Evolutionary conservation across 768 basidiomycete species (phyloP), one percentile per base, ranked within the genome.

Genomic region (Kwoniella dendrophila): DNA sequence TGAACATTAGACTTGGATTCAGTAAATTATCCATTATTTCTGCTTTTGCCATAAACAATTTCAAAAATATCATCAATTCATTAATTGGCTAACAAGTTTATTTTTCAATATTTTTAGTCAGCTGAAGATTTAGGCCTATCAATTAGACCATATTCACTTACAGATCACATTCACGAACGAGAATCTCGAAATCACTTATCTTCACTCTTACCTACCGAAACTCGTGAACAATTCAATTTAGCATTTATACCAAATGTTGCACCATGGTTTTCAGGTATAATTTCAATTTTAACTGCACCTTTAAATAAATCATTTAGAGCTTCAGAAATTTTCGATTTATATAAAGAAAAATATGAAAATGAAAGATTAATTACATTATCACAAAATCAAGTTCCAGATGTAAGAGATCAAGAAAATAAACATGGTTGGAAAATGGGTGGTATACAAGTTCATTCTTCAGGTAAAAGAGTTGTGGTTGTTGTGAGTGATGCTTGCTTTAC

Each of bases 161-260:
- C 96, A 14, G 93, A 94, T 78, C 96, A 99, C 81, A 96, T 99
- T 73, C 96, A 99, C 82, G 96, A 99, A 79, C 90, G 96, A 45
- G 96, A 99, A 80, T 91, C 94, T 0, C 87, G 88, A 2, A 82
- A 82, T 68, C 96, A 96, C 78, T 86, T 99, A 52, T 86, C 89
- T 7, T 79, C 78, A 3, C 80, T 88, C 38, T 48, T 26, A 48
- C 80, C 87, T 40, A 67, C 79, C 14, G 67, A 77, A 20, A 55
- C 76, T 26, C 66, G 67, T 45, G 38, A 43, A 43, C 18, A 43
- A 43, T 78, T 82, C 68, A 85, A 87, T 69, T 74, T 97, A 51
- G 90, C 89, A 32, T 98, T 99, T 80, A 81, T 92, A 50, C 96
- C 96, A 11, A 82, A 83, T 55, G 92, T 98, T 33, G 87, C 87